Evolutionary conservation across 129 eudicot species (phyloP), one percentile per base, ranked within the genome.

Genomic region (Helianthus tuberosus): DNA sequence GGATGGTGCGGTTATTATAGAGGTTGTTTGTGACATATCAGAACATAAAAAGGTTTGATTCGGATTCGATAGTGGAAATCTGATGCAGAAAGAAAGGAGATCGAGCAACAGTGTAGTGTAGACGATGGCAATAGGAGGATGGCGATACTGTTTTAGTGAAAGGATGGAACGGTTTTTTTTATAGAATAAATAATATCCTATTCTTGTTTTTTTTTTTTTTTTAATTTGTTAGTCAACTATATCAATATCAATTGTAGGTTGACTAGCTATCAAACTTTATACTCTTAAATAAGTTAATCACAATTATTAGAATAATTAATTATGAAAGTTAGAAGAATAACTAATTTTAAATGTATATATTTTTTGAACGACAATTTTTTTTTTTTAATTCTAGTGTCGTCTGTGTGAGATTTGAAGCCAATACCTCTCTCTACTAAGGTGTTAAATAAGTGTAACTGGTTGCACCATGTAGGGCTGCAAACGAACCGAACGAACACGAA

Each of bases 1-100:
- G 6, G 81, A 69, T 36, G 81, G 71, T 38, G 77, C 11, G 14
- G 82, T 70, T 71, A 78, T 25, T 78, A 78, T 68, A 76, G 74
- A 23, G 25, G 82, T 62, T 41, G 66, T 64, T 72, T 72, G 47
- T 58, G 32, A 62, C 76, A 60, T 77, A 23, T 69, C 76, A 77
- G 39, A 36, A 10, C 67, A 77, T 60, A 49, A 43, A 66, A 61
- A 38, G 10, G 8, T 36, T 25, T 6, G 71, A 62, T 69, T 77
- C 69, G 32, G 46, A 11, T 60, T 69, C 8, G 68, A 1, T 48
- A 59, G 76, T 60, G 71, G 76, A 61, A 77, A 69, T 77, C 76
- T 57, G 73, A 65, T 75, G 13, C 4, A 73, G 79, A 63, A 3
- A 58, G 46, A 47, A 9, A 64, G 44, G 27, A 35, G 14, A 12